Evolutionary conservation across 805 yeast species (phyloP), one percentile per base, ranked within the genome.

Genomic region (Myxozyma melibiosi): DNA sequence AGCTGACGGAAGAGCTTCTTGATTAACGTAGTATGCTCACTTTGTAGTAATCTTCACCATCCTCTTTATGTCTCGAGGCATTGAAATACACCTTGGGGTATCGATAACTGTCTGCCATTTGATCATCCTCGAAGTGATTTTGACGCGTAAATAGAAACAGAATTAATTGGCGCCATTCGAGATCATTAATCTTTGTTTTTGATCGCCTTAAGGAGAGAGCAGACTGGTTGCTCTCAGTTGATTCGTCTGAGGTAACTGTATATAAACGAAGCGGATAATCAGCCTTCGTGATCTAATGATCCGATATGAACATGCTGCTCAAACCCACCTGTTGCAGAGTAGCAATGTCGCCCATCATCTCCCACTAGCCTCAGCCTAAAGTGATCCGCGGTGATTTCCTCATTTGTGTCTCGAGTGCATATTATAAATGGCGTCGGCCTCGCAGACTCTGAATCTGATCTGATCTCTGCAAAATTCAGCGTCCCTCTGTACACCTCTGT

Each of bases 391-490:
- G 37, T 16, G 8, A 44, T 25, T 11, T 33, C 41, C 13, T 30
- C 30, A 27, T 28, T 16, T 24, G 38, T 9, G 18, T 22, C 30
- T n/a, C 39, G 9, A 4, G 57, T 50, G 25, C 59, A 55, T 31
- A 55, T 55, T 8, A 55, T 24, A 18, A 55, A 51, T 20, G 59
- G 59, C 6, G 53, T 48, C 30, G 45, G 16, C 20, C 28, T 27
- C 27, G 28, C 16, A 16, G 43, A 14, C 3, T 35, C 56, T 20
- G 45, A 33, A 8, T 39, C 54, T 13, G 13, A 14, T n/a, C 11
- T 38, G 40, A 48, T 48, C 42, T 55, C 59, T 13, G 55, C 59
- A 38, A 50, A 55, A 3, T 43, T 37, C 27, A 55, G 34, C 18
- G 51, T 38, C 4, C 59, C 59, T 8, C 45, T 48, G 34, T 37